Conservation (phyloP, 2,329 filamentous ascomycete species). For the Colletotrichum karsti region DNA sequence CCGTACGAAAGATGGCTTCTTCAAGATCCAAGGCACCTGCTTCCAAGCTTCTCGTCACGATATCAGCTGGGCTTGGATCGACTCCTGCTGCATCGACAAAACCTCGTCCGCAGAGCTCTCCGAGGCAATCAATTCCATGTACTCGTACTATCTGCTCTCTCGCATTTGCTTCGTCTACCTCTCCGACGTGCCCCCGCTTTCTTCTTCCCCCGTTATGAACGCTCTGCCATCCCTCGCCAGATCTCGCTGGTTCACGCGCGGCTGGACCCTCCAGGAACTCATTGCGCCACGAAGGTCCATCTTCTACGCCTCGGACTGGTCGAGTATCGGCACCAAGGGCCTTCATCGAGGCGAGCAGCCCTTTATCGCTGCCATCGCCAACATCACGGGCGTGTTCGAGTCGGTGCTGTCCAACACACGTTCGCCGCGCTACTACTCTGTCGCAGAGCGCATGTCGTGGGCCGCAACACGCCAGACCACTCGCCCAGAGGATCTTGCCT, state of each 20-base stretch:
- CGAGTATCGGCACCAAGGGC: constrained; percentile 22
- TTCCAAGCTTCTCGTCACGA: constrained; percentile 21
- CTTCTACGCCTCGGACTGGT: constrained; percentile 36
- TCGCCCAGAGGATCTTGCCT: constrained; percentile 35
- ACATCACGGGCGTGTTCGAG: constrained; percentile 22
- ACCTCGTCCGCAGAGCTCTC: constrained; percentile 25
- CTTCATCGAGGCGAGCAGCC: constrained; percentile 1
- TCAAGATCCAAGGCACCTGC: constrained; percentile 30
- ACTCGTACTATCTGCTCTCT: constrained; percentile 29
- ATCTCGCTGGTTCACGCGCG: constrained; percentile 26
- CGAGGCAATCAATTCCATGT: constrained; percentile 33
- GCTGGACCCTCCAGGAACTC: constrained; percentile 32
- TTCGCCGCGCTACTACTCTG: constrained; percentile 30
- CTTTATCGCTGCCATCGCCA: constrained; percentile 7
- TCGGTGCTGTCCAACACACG: constrained; percentile 8
- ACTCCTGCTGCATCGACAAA: constrained; percentile 31
- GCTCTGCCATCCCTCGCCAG: constrained; percentile 1
- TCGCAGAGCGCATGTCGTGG: constrained; percentile 41
- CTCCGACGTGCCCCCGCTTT: constrained; percentile 1
- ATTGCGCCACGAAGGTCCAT: constrained; percentile 32
- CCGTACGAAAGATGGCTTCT: constrained; percentile 2
- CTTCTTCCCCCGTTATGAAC: constrained; percentile 1
- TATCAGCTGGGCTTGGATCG: constrained; percentile 26
- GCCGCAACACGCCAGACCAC: constrained; percentile 34
- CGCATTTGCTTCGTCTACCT: constrained; percentile 32